Conservation (phyloP, 176 grass and related monocot species). For the Hordeum marinum region DNA sequence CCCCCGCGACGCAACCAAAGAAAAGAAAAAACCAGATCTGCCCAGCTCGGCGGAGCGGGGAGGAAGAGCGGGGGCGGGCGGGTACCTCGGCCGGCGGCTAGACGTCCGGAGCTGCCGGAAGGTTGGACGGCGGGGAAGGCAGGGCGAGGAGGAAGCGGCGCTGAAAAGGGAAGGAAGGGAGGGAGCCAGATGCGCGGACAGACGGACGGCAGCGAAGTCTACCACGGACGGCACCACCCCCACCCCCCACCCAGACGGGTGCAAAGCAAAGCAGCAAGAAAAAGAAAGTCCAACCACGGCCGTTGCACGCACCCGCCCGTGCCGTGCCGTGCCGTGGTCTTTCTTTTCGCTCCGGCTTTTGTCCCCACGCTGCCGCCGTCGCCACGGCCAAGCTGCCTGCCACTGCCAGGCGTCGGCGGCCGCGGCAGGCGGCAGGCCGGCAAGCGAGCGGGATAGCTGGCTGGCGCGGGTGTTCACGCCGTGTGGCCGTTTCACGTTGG, state of each 20-base stretch:
- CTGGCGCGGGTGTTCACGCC: background rate
- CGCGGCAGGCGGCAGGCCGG: background rate
- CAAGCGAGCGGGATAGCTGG: background rate
- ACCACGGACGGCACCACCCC: background rate
- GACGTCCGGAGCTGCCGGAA: background rate
- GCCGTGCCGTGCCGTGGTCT: constrained; percentile 9
- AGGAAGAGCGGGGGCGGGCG: background rate
- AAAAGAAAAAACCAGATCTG: constrained; percentile 23
- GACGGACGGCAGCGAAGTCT: constrained; percentile 19
- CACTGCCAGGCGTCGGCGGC: background rate
- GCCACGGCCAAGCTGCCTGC: background rate
- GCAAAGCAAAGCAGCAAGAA: background rate
- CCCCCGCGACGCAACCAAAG: background rate
- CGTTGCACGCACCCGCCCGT: background rate
- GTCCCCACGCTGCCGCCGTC: background rate
- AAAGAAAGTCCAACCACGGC: background rate
- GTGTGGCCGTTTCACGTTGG: no score
- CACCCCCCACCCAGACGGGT: background rate
- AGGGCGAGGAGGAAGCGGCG: constrained; percentile 22
- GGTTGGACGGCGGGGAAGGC: background rate
- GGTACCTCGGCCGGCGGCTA: constrained; percentile 9
- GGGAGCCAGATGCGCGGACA: constrained; percentile 34
- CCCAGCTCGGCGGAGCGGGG: background rate
- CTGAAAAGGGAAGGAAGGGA: background rate
- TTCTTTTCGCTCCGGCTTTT: constrained; percentile 23